Base-by-base conservation (phyloP, 129 eudicot genomes). In the Lactuca sativa region DNA sequence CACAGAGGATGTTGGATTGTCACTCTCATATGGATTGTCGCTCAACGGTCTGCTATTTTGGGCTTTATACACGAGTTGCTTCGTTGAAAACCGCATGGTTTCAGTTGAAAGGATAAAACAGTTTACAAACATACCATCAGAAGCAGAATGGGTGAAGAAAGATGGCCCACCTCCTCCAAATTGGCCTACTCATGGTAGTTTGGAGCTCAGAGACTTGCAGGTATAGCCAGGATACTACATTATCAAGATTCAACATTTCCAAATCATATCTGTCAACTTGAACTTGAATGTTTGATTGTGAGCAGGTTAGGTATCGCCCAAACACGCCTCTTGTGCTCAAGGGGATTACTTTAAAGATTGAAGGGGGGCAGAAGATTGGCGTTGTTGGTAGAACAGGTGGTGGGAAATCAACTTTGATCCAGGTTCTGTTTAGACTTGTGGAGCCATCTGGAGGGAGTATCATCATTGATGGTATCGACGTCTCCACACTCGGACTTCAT, bases 381-480 rank as follows among this genome's bases (percentile, higher is more conserved):
- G 85, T 95, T 62, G 99, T 95, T 60, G 99, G 99, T 44, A 81
- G 99, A 54, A 95, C 97, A 0, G 99, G 99, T 3, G 91, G 99
- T 14, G 99, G 99, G 59, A 95, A 95, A 69, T 90, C 99, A 12
- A 95, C 99, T 51, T 71, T 95, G 43, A 78, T 95, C 43, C 99
- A 95, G 53, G 99, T 86, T 69, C 58, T 95, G 77, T 95, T 95
- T 62, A 79, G 99, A 78, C 66, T 95, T 38, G 91, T 95, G 31
- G 99, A 95, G 83, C 99, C 99, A 0, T 63, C 91, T 0, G 90
- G 73, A 7, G 99, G 99, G 43, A 83, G 55, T 54, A 87, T 95
- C 13, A 57, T 90, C 33, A 84, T 95, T 41, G 99, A 95, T 15
- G 89, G 82, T 62, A 71, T 95, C 10, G 95, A 95, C 69, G 85